These are phyloP conservation scores for Suhomyces atakaporum DNA, from an alignment of 1,139 yeast genomes.

Conservation along the genomic window DNA sequence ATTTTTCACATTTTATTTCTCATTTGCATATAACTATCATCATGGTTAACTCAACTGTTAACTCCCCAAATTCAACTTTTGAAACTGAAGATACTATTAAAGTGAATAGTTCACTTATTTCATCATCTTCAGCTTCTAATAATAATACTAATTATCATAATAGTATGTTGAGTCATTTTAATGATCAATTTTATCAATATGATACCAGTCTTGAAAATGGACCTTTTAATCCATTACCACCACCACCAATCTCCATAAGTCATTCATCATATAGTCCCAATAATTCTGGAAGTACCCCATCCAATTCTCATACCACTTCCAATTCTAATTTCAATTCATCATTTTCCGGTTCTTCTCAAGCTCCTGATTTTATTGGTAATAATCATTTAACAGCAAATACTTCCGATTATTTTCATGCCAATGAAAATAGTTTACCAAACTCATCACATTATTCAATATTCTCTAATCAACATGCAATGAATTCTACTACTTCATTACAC, in stretches of 20 bases:
- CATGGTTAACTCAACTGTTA: slow-evolving; percentile 21
- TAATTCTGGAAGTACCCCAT: slow-evolving; percentile 2
- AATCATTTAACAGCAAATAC: slow-evolving; percentile 6
- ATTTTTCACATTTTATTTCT: slow-evolving; percentile 9
- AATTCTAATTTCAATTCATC: slow-evolving; percentile 11
- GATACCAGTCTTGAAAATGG: slow-evolving; percentile 11
- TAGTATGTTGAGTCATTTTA: slow-evolving; percentile 7
- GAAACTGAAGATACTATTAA: slow-evolving; percentile 30
- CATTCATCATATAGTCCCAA: slow-evolving; percentile 3
- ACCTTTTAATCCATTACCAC: slow-evolving; percentile 25
- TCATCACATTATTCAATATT: slow-evolving; percentile 27
- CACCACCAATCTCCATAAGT: slow-evolving; percentile 23
- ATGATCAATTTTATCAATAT: slow-evolving; percentile 16
- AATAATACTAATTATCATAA: slow-evolving; percentile 10
- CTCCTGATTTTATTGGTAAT: slow-evolving; percentile 5
- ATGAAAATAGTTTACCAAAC: slow-evolving; percentile 19
- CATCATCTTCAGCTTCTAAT: slow-evolving; percentile 19
- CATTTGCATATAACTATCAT: slow-evolving; percentile 9
- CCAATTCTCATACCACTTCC: slow-evolving; percentile 7
- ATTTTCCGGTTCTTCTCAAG: slow-evolving; percentile 13
- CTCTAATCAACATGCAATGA: slow-evolving; percentile 27
- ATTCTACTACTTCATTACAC: slow-evolving; percentile 20
- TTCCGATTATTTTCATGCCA: slow-evolving; percentile 14
- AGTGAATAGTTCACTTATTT: slow-evolving; percentile 23
- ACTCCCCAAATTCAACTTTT: slow-evolving; percentile 23